Conservation (phyloP, 169 alveolate genomes). For the Babesia bigemina region DNA sequence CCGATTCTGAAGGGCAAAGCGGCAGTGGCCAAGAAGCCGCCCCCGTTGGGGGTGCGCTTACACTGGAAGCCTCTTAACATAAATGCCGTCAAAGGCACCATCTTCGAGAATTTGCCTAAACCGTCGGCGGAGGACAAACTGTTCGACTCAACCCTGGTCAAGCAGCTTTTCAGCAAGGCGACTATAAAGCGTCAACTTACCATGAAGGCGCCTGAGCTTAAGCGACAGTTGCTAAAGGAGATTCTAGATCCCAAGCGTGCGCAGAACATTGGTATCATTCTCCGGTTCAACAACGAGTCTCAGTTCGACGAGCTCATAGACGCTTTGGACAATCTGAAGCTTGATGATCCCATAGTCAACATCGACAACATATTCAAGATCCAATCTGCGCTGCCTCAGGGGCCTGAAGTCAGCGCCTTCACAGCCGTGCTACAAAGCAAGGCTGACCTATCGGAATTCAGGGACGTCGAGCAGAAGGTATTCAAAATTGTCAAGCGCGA, state of each 20-base stretch:
- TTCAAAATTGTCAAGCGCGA: slow-evolving; percentile 51
- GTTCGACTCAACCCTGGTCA: slow-evolving; percentile 38
- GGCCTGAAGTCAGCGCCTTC: slow-evolving; percentile 14
- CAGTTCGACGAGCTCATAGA: slow-evolving; percentile 67
- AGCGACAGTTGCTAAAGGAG: slow-evolving; percentile 45
- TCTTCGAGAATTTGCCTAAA: slow-evolving; percentile 38
- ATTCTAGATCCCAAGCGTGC: slow-evolving; percentile 74
- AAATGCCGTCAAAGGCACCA: slow-evolving; percentile 47
- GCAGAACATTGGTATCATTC: slow-evolving; percentile 75
- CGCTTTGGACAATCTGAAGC: slow-evolving; percentile 48
- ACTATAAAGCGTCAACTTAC: slow-evolving; percentile 31
- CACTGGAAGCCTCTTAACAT: slow-evolving; percentile 64
- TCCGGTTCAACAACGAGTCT: slow-evolving; percentile 72
- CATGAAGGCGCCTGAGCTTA: slow-evolving; percentile 49
- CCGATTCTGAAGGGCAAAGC: slow-evolving; percentile 4
- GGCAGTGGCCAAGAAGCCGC: slow-evolving; percentile 12
- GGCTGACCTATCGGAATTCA: neutral
- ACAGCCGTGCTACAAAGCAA: neutral
- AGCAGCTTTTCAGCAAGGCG: slow-evolving; percentile 49
- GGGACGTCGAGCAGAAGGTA: slow-evolving; percentile 65
- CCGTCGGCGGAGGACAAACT: slow-evolving; percentile 11
- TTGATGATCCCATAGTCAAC: slow-evolving; percentile 33
- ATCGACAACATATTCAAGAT: slow-evolving; percentile 48
- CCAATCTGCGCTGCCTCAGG: slow-evolving; percentile 20
- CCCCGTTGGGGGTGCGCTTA: slow-evolving; percentile 61